phyloP scores from a whole-genome alignment of 2,329 filamentous ascomycete genomes.

The Aspergillus fijiensis region DNA sequence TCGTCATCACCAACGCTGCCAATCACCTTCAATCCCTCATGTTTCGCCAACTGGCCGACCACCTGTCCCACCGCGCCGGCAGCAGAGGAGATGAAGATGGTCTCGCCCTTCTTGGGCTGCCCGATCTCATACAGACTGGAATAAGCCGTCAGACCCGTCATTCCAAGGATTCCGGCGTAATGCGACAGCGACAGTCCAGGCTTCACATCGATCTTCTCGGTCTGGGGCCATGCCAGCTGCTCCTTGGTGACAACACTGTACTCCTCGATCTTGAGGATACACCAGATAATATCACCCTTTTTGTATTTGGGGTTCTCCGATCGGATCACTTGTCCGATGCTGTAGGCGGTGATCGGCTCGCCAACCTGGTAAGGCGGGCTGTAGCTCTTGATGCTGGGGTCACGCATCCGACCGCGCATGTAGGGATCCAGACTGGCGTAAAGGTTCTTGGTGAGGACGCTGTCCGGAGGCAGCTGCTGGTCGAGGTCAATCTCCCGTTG shows the following conservation, averaged over 20 bases:
- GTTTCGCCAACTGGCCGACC: slow-evolving; percentile 82
- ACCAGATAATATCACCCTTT: slow-evolving; percentile 65
- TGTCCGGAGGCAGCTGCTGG: slow-evolving; percentile 58
- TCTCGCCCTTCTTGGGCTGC: slow-evolving; percentile 72
- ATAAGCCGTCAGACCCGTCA: slow-evolving; percentile 76
- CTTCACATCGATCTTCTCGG: slow-evolving; percentile 25
- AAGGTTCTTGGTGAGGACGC: slow-evolving; percentile 67
- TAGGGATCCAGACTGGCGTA: slow-evolving; percentile 83
- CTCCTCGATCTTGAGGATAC: slow-evolving; percentile 61
- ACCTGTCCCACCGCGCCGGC: slow-evolving; percentile 79
- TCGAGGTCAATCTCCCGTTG: slow-evolving; percentile 63
- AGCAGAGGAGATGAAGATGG: slow-evolving; percentile 77
- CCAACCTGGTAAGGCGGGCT: slow-evolving; percentile 60
- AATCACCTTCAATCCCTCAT: slow-evolving; percentile 74
- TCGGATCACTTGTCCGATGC: slow-evolving; percentile 68
- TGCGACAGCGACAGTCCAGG: slow-evolving; percentile 62
- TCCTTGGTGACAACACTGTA: slow-evolving; percentile 60
- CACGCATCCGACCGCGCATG: slow-evolving; percentile 76
- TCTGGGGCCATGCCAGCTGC: slow-evolving; percentile 46
- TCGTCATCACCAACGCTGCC: slow-evolving; percentile 77
- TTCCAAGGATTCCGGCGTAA: slow-evolving; percentile 76
- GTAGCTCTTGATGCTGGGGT: slow-evolving; percentile 65
- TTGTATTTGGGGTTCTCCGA: slow-evolving; percentile 64
- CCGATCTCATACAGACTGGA: slow-evolving; percentile 73
- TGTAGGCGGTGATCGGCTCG: slow-evolving; percentile 63